Percentiles rank a stretch among this genome's conserved stretches.
Conservation (phyloP, 2,329 filamentous ascomycete genomes). For the Akanthomyces muscarius region DNA sequence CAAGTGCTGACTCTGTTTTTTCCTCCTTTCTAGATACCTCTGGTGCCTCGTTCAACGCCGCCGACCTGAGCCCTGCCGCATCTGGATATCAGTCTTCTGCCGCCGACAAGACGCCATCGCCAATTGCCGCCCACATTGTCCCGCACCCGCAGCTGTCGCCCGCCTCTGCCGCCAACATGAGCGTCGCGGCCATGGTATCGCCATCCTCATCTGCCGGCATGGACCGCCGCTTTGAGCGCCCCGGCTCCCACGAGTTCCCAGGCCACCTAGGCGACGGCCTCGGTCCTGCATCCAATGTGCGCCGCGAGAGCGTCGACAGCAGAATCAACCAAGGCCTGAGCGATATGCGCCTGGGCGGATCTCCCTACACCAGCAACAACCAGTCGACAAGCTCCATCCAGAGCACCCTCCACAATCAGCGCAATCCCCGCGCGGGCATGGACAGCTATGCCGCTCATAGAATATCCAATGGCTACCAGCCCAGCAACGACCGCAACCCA, state of each 20-base stretch:
- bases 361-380: slow-evolving; percentile 72
- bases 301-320: slow-evolving; percentile 76
- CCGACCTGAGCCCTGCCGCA: slow-evolving; percentile 38
- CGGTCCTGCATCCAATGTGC: slow-evolving; percentile 45
- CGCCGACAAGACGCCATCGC: slow-evolving; percentile 60
- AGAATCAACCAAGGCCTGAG: slow-evolving; percentile 69
- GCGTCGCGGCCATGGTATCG: slow-evolving; percentile 62
- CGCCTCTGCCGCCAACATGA: slow-evolving; percentile 57
- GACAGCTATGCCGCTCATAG: slow-evolving; percentile 53
- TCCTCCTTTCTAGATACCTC: slow-evolving; percentile 32
- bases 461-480: slow-evolving; percentile 63
- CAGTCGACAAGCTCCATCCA: slow-evolving; percentile 73
- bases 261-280: slow-evolving; percentile 33
- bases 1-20: neutral
- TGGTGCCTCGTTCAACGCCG: slow-evolving; percentile 36
- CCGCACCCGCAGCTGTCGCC: slow-evolving; percentile 54
- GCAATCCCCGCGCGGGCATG: slow-evolving; percentile 51
- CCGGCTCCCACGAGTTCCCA: slow-evolving; percentile 35
- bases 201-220: slow-evolving; percentile 47
- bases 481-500: slow-evolving; percentile 54
- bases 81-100: slow-evolving; percentile 48
- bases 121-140: slow-evolving; percentile 48
- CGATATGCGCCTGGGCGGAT: slow-evolving; percentile 63
- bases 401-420: slow-evolving; percentile 63
- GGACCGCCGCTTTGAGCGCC: slow-evolving; percentile 41